Conservation (phyloP, 768 basidiomycete genomes). For the Pholiota conissans region DNA sequence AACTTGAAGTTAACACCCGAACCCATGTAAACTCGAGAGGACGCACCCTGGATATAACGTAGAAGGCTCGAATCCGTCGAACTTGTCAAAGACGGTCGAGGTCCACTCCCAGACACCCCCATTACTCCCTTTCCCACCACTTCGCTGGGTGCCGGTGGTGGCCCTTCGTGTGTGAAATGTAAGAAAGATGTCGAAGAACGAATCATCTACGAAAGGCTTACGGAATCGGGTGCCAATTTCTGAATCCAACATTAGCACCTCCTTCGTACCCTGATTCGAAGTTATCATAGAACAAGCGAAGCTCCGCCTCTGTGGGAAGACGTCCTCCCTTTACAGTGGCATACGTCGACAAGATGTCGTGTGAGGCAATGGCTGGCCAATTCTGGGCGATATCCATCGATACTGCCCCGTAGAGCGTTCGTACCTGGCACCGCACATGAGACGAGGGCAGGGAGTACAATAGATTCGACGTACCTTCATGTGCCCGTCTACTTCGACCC, state of each 20-base stretch:
- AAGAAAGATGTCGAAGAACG: background rate
- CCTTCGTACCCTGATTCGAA: constrained; percentile 75
- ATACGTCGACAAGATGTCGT: constrained; percentile 75
- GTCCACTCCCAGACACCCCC: constrained; percentile 99
- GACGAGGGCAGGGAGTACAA: background rate
- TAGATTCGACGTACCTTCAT: constrained; percentile 41
- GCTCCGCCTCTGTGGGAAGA: constrained; percentile 88
- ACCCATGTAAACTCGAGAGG: background rate
- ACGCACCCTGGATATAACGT: constrained; percentile 82
- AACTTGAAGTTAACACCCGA: background rate
- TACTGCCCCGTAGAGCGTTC: constrained; percentile 87
- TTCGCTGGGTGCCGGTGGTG: constrained; percentile 58
- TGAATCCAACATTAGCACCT: constrained; percentile 82
- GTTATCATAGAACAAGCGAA: constrained; percentile 75
- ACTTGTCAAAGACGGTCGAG: constrained; percentile 67
- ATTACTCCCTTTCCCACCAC: constrained; percentile 69
- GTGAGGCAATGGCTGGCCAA: constrained; percentile 87
- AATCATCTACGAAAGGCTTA: constrained; percentile 39
- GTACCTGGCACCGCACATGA: constrained; percentile 45
- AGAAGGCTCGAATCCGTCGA: constrained; percentile 77
- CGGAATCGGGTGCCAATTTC: constrained; percentile 94
- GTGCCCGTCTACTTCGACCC: constrained; percentile 57
- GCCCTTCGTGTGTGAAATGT: constrained; percentile 42
- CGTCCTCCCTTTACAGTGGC: constrained; percentile 90
- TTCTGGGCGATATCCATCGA: constrained; percentile 70